Conservation (phyloP, 2,329 filamentous ascomycete species). For the Nemania serpens region DNA sequence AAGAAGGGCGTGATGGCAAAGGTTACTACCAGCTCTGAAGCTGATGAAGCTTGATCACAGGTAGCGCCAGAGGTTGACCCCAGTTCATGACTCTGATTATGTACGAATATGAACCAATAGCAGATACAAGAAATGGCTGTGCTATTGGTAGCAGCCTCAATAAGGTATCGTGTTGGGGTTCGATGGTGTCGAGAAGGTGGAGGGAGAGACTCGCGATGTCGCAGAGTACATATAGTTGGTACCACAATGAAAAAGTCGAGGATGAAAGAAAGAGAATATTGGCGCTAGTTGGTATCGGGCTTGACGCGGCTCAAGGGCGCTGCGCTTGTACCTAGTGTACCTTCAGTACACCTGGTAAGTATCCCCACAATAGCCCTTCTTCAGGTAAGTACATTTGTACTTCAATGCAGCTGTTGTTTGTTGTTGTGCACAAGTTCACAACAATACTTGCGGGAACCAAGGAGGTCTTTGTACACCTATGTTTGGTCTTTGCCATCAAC, state of each 20-base stretch:
- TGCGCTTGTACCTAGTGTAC: too few relatives aligned
- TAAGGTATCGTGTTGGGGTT: neutral
- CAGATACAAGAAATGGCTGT: neutral
- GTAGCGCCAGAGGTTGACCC: constrained; percentile 13
- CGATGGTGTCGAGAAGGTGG: constrained; percentile 4
- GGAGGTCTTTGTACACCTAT: neutral
- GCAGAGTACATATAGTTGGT: neutral
- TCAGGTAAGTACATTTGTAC: neutral
- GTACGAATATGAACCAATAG: neutral
- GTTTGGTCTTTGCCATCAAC: neutral
- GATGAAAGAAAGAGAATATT: constrained; percentile 18
- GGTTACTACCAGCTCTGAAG: constrained; percentile 24
- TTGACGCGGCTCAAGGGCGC: constrained; percentile 11
- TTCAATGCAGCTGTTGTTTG: too few relatives aligned
- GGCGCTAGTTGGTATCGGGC: constrained; percentile 5
- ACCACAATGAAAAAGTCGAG: constrained; percentile 20
- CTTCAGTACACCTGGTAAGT: neutral
- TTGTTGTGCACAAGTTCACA: too few relatives aligned
- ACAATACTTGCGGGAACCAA: too few relatives aligned
- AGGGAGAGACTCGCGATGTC: constrained; percentile 7
- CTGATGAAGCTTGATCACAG: constrained; percentile 24
- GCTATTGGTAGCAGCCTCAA: neutral
- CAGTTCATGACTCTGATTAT: constrained; percentile 15
- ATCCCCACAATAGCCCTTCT: neutral
- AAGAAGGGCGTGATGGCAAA: neutral